Percentiles rank a stretch among this genome's conserved stretches.
Evolutionary conservation across 169 alveolate genomes (phyloP).

Genomic region (Eimeria sp.): DNA sequence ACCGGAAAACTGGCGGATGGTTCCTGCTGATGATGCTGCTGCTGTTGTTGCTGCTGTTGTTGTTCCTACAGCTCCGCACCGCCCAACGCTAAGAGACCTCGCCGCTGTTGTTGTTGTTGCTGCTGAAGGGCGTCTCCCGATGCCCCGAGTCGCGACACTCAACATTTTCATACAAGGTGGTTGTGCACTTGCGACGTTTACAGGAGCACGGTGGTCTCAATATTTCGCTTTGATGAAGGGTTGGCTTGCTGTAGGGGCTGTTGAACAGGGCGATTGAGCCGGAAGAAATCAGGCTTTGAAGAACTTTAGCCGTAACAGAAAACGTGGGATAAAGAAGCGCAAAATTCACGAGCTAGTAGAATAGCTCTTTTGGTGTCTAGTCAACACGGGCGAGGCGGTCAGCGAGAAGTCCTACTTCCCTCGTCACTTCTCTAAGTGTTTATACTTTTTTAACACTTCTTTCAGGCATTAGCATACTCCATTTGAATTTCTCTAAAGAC

Average conservation of each 20-base stretch:
- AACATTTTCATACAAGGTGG: conserved; percentile 5
- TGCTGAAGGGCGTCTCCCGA: conserved; percentile 23
- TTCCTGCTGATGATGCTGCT: not conserved
- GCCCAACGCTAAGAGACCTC: not conserved
- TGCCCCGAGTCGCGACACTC: conserved; percentile 14
- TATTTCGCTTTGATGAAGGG: too few species aligned
- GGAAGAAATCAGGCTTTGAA: not conserved
- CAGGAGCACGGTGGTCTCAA: too few species aligned
- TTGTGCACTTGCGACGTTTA: not conserved
- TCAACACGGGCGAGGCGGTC: not conserved
- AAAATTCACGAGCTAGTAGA: not conserved
- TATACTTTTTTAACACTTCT: not conserved
- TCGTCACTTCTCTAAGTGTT: not conserved
- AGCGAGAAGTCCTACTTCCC: not conserved
- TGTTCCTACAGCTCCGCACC: not conserved
- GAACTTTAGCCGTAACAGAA: not conserved
- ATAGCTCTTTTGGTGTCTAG: not conserved
- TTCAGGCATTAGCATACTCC: not conserved
- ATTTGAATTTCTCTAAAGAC: not conserved
- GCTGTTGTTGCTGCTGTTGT: conserved; percentile 5
- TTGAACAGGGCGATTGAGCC: not conserved
- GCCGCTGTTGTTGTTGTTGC: conserved; percentile 23
- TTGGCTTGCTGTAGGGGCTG: not conserved
- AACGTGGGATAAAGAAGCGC: not conserved
- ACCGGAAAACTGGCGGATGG: conserved; percentile 76